Percentiles rank a stretch among this genome's conserved stretches.
Conservation (phyloP, 306 rosid species). For the Aeschynomene evenia region DNA sequence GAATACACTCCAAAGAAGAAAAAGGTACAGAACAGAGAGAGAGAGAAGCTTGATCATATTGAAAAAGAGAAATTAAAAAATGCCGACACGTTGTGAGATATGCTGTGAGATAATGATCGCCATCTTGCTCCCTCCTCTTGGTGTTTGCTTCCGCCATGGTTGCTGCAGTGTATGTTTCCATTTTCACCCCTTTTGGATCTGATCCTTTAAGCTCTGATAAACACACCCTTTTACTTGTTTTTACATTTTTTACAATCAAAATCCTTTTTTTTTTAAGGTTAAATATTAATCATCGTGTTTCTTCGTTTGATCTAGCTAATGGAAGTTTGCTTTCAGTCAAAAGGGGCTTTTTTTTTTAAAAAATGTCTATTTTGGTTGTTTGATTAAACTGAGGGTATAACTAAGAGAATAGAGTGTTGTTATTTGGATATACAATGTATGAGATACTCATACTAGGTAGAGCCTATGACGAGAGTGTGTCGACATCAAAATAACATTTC, state of each 20-base stretch:
- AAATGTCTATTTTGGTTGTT: background rate
- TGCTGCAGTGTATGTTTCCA: conserved; percentile 64
- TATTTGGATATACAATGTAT: no score
- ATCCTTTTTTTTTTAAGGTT: background rate
- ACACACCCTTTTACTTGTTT: background rate
- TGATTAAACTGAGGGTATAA: background rate
- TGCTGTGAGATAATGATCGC: conserved; percentile 72
- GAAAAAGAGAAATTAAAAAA: conserved; percentile 32
- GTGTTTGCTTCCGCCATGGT: conserved; percentile 82
- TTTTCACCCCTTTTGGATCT: background rate
- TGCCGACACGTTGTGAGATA: conserved; percentile 62
- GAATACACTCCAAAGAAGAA: background rate
- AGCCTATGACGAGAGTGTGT: no score
- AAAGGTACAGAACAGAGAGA: background rate
- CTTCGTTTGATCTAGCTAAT: background rate
- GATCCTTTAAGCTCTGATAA: background rate
- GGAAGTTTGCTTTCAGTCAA: background rate
- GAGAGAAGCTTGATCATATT: background rate
- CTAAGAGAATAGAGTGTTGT: no score
- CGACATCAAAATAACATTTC: no score
- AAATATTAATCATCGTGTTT: background rate
- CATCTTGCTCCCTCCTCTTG: conserved; percentile 66
- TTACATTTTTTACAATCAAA: background rate
- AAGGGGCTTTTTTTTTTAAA: background rate
- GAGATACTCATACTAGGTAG: no score